These are phyloP conservation scores for Osmanthus fragrans DNA, from an alignment of 257 asterid species.

Conservation along the genomic window DNA sequence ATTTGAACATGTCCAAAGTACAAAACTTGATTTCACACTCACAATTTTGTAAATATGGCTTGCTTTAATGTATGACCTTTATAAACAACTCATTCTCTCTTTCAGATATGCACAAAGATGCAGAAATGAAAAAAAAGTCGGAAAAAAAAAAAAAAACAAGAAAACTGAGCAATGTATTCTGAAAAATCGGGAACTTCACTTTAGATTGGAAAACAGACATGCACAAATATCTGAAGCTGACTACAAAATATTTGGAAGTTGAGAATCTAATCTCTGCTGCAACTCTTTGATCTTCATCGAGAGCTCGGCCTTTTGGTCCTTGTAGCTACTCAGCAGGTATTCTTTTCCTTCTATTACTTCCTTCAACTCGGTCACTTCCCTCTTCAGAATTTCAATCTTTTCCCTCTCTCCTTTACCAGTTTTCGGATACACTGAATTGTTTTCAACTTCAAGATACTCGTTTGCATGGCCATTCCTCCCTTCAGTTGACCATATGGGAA, in stretches of 20 bases:
- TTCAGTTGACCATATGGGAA: conserved; percentile 56
- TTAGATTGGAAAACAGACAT: conserved; percentile 11
- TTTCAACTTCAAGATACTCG: conserved; percentile 50
- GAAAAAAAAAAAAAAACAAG: conserved; percentile 11
- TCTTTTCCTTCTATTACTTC: conserved; percentile 85
- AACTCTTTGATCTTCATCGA: conserved; percentile 59
- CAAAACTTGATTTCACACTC: not conserved
- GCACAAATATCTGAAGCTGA: conserved; percentile 28
- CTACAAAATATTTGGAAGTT: conserved; percentile 48
- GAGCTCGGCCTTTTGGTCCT: conserved; percentile 84
- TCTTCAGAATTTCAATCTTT: conserved; percentile 69
- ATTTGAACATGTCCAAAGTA: not conserved
- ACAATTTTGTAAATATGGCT: not conserved
- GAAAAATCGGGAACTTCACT: conserved; percentile 11
- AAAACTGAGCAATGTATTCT: not conserved
- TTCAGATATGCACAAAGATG: conserved; percentile 33
- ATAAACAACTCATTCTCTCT: conserved; percentile 13
- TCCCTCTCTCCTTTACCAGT: conserved; percentile 50
- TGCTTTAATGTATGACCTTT: not conserved
- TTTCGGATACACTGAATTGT: conserved; percentile 35
- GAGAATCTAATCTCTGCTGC: conserved; percentile 48
- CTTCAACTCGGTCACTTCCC: conserved; percentile 71
- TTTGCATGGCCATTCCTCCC: conserved; percentile 51
- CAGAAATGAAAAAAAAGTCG: conserved; percentile 1
- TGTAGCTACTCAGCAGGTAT: conserved; percentile 76